These are phyloP conservation scores for Magnusiomyces clavatus DNA, from an alignment of 1,139 yeast genomes.

Conservation along the genomic window DNA sequence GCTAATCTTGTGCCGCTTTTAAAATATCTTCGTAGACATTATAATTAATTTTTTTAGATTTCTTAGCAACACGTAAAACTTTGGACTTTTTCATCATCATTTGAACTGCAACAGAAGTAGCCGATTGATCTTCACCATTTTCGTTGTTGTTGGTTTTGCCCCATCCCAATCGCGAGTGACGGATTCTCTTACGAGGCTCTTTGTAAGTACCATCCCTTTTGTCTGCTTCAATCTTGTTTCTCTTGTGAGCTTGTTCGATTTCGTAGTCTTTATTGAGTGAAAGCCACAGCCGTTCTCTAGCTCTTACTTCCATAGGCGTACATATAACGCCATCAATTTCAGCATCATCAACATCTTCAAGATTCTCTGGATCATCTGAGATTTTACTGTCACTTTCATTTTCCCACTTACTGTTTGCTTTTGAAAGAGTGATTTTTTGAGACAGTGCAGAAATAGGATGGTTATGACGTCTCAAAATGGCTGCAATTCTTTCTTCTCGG, in stretches of 20 bases:
- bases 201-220: constrained; percentile 37
- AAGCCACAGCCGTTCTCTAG: constrained; percentile 81
- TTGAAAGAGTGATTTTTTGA: no score
- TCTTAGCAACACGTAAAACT: not conserved
- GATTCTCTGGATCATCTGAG: constrained; percentile 51
- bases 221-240: constrained; percentile 82
- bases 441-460: constrained; percentile 9
- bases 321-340: constrained; percentile 57
- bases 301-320: constrained; percentile 54
- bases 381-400: constrained; percentile 37
- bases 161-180: not conserved
- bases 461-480: constrained; percentile 13
- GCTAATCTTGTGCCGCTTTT: not conserved
- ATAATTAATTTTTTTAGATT: constrained; percentile 4
- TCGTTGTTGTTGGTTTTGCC: not conserved
- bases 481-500: constrained; percentile 12
- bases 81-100: constrained; percentile 1
- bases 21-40: constrained; percentile 1
- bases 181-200: constrained; percentile 27
- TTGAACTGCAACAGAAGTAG: not conserved
- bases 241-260: constrained; percentile 75
- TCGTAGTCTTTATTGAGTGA: constrained; percentile 81
- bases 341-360: constrained; percentile 77
- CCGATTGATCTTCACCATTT: not conserved
- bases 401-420: no score